Evolutionary conservation across 306 rosid genomes (phyloP).

Genomic region (Dalbergia oliveri): DNA sequence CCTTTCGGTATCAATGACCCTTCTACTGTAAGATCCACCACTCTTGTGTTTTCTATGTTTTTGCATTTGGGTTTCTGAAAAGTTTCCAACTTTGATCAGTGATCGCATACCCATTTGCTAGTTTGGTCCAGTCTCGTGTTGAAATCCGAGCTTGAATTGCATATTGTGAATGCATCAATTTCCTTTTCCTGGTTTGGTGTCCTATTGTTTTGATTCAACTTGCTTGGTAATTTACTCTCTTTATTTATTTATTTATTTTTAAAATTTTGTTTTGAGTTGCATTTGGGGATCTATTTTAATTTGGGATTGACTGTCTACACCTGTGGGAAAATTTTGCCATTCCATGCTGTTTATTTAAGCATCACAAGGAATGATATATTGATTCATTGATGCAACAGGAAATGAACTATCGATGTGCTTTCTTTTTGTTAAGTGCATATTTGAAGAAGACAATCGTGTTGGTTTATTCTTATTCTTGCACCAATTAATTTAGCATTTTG

Average conservation of each 20-base stretch:
- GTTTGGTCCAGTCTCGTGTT: slow-evolving; percentile 9
- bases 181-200: neutral
- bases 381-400: slow-evolving; percentile 19
- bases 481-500: slow-evolving; percentile 25
- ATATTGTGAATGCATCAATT: neutral
- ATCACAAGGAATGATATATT: neutral
- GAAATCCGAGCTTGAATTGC: neutral
- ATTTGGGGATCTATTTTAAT: slow-evolving; percentile 34
- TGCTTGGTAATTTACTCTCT: neutral
- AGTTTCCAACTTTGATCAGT: slow-evolving; percentile 16
- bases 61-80: slow-evolving; percentile 40
- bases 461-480: slow-evolving; percentile 7
- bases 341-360: slow-evolving; percentile 12
- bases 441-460: neutral
- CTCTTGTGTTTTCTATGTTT: neutral
- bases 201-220: slow-evolving; percentile 7
- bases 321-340: slow-evolving; percentile 3
- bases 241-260: neutral
- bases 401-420: neutral
- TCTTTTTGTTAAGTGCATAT: slow-evolving; percentile 8
- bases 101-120: slow-evolving; percentile 6
- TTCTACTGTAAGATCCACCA: slow-evolving; percentile 63
- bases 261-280: slow-evolving; percentile 14
- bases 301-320: neutral
- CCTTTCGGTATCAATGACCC: slow-evolving; percentile 76